Conservation (phyloP, 495 filamentous ascomycete genomes). For the Podospora anserina region DNA sequence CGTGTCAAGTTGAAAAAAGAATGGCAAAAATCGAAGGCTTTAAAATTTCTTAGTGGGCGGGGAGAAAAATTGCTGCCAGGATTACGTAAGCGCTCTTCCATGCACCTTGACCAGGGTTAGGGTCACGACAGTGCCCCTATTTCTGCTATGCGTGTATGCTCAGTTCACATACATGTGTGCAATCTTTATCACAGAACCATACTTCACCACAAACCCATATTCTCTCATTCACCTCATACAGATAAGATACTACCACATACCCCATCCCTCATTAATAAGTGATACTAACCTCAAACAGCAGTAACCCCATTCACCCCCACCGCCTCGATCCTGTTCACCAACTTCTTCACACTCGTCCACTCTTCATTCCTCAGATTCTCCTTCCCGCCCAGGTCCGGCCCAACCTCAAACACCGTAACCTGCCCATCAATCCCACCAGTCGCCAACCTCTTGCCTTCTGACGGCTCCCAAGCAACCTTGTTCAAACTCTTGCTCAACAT, state of each 20-base stretch:
- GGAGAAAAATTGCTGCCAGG: neutral
- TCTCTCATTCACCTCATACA: neutral
- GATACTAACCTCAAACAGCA: constrained; percentile 16
- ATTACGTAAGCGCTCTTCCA: neutral
- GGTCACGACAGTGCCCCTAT: neutral
- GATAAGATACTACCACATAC: neutral
- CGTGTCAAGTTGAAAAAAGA: neutral
- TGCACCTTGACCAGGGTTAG: neutral
- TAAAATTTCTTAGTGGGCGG: neutral
- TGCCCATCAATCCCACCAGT: constrained; percentile 88
- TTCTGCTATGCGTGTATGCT: neutral
- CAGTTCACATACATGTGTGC: too few relatives aligned
- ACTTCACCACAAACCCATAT: neutral
- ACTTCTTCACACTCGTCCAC: constrained; percentile 84
- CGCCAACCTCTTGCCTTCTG: constrained; percentile 79
- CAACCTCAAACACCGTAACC: constrained; percentile 91
- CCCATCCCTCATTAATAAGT: neutral
- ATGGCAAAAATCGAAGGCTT: neutral
- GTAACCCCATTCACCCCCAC: constrained; percentile 35
- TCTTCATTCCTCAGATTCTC: constrained; percentile 80
- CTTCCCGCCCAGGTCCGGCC: constrained; percentile 72
- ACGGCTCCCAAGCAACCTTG: constrained; percentile 87
- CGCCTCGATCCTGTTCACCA: constrained; percentile 66
- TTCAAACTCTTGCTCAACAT: constrained; percentile 79
- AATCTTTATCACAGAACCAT: neutral